These are phyloP conservation scores for Aspergillus latus DNA, from an alignment of 2,329 filamentous ascomycete species.

Conservation along the genomic window DNA sequence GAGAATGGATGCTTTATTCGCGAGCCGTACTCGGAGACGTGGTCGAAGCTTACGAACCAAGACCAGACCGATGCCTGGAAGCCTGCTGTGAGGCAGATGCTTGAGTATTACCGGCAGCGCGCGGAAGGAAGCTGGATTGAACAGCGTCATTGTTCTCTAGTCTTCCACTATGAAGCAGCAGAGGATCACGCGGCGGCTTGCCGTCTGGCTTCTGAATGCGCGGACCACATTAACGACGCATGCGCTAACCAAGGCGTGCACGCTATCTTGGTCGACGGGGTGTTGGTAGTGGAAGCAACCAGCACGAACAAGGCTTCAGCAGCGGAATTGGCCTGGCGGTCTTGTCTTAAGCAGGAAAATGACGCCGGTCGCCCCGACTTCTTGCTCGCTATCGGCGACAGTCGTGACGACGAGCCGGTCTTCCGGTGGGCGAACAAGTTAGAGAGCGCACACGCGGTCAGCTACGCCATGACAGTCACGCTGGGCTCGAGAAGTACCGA, in stretches of 20 bases:
- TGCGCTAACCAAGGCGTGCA: constrained; percentile 81
- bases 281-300: constrained; percentile 78
- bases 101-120: constrained; percentile 86
- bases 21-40: constrained; percentile 65
- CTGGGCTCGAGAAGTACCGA: constrained; percentile 85
- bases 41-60: constrained; percentile 75
- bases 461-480: constrained; percentile 79
- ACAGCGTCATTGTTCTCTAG: constrained; percentile 84
- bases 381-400: constrained; percentile 84
- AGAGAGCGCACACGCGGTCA: constrained; percentile 57
- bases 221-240: constrained; percentile 91
- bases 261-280: constrained; percentile 76
- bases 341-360: constrained; percentile 56
- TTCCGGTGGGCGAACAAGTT: constrained; percentile 92
- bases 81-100: constrained; percentile 73
- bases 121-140: constrained; percentile 86
- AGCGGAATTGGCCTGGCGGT: constrained; percentile 69
- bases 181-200: constrained; percentile 73
- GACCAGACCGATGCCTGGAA: constrained; percentile 76
- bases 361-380: constrained; percentile 65
- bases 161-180: constrained; percentile 85
- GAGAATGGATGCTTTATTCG: constrained; percentile 93
- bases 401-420: constrained; percentile 88
- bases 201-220: constrained; percentile 83
- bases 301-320: constrained; percentile 88